phyloP scores from a whole-genome alignment of 495 filamentous ascomycete species.

The Amorphotheca resinae region DNA sequence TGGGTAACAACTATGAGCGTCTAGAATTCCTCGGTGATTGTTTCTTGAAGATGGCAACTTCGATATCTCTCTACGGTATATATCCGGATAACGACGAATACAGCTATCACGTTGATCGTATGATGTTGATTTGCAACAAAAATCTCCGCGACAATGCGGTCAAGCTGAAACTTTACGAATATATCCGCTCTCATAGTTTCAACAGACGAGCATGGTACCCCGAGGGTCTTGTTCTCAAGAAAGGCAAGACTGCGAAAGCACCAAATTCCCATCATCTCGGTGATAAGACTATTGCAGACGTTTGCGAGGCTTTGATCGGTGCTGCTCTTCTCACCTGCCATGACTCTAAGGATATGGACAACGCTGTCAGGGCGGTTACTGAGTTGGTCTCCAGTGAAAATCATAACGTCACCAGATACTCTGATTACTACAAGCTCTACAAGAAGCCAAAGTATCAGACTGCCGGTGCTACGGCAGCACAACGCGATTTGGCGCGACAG shows the following conservation, averaged over 20 bases:
- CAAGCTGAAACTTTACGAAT: slow-evolving; percentile 57
- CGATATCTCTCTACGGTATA: slow-evolving; percentile 65
- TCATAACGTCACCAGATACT: slow-evolving; percentile 55
- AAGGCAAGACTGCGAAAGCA: slow-evolving; percentile 29
- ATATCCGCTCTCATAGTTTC: slow-evolving; percentile 72
- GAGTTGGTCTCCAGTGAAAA: slow-evolving; percentile 53
- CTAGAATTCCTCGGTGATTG: slow-evolving; percentile 90
- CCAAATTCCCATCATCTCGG: slow-evolving; percentile 52
- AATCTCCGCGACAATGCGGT: slow-evolving; percentile 71
- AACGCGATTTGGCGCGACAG: slow-evolving; percentile 53
- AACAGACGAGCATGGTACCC: slow-evolving; percentile 75
- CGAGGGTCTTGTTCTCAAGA: slow-evolving; percentile 47
- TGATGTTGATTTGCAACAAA: slow-evolving; percentile 85
- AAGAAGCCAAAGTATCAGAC: slow-evolving; percentile 59
- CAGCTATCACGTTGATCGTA: slow-evolving; percentile 79
- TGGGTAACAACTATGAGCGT: slow-evolving; percentile 95
- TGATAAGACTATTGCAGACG: slow-evolving; percentile 92
- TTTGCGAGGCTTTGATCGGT: slow-evolving; percentile 90
- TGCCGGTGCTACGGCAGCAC: slow-evolving; percentile 39
- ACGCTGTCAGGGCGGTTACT: slow-evolving; percentile 75
- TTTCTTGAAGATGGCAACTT: slow-evolving; percentile 92
- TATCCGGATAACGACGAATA: slow-evolving; percentile 73
- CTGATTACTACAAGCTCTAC: slow-evolving; percentile 64
- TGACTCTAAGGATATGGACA: slow-evolving; percentile 49
- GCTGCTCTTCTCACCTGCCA: slow-evolving; percentile 63